These are phyloP conservation scores for Hymenoscyphus linearis DNA, from an alignment of 2,329 filamentous ascomycete genomes.

Conservation along the genomic window DNA sequence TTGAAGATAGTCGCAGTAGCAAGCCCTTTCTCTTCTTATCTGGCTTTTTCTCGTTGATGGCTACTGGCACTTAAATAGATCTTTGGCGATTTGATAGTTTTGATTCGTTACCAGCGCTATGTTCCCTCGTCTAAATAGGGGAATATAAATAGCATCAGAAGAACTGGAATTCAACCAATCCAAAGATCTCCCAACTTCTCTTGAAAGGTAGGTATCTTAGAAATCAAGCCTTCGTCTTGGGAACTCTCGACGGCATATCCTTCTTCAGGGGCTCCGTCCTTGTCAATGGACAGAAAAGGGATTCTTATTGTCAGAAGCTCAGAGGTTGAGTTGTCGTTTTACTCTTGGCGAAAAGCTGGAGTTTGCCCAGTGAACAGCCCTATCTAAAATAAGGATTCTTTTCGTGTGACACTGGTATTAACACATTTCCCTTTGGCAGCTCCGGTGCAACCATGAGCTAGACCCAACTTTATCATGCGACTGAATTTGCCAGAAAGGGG, in stretches of 20 bases:
- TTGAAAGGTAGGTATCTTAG: background rate
- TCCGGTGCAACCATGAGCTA: background rate
- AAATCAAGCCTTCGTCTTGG: background rate
- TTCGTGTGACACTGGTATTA: background rate
- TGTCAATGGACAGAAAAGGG: background rate
- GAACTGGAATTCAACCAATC: background rate
- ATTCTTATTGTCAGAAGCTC: background rate
- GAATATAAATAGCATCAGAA: background rate
- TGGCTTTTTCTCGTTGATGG: background rate
- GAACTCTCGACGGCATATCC: background rate
- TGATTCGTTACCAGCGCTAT: background rate
- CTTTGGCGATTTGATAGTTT: background rate
- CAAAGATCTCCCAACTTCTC: background rate
- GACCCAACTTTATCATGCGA: background rate
- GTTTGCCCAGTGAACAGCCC: background rate
- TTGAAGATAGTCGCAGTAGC: background rate
- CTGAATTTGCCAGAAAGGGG: background rate
- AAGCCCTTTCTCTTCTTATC: background rate
- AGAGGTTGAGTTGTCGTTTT: background rate
- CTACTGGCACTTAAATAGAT: background rate
- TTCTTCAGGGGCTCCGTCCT: background rate
- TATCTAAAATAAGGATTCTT: background rate
- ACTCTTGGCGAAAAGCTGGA: constrained; percentile 6
- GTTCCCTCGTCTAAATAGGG: background rate
- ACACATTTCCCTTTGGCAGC: background rate